Evolutionary conservation across 2,329 filamentous ascomycete genomes (phyloP), one percentile per base, ranked within the genome.

Genomic region (Venturia oleaginea): DNA sequence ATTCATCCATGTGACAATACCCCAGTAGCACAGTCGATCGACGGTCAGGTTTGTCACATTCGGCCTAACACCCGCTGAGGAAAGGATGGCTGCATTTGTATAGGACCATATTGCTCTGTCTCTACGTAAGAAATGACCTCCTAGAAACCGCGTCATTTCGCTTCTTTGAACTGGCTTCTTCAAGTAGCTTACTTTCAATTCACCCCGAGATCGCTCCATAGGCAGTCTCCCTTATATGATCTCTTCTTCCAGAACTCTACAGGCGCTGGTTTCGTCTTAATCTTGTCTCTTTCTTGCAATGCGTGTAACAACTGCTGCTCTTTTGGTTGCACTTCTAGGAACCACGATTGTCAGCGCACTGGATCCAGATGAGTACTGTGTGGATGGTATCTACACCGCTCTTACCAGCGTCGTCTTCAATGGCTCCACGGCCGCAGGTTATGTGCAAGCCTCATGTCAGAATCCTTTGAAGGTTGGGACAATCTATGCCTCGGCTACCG

Each of bases 401-500:
- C 43, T 48, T 7, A 48, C n/a, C 43, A 48, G 43, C 22, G n/a
- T 48, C 43, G 24, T 22, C 22, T 48, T 48, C n/a, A 27, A 48
- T 7, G 43, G 43, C 4, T 48, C 43, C 4, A 24, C 13, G 7
- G 13, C 43, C n/a, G 43, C 19, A 24, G 43, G 15, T 24, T 48
- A 48, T 24, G 19, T 7, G 43, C n/a, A 48, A 27, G n/a, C 43
- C 57, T 22, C 34, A 15, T 64, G 62, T 37, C 62, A 43, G 48
- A 42, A 60, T 37, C 62, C 30, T 17, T 32, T 59, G 4, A 37
- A 46, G 17, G 48, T 59, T 27, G 22, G 15, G 4, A 38, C 62
- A 17, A 42, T 64, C 15, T 64, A 64, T 32, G 62, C 62, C 34
- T 40, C 62, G 17, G 54, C 48, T 4, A 34, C 3, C 3, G 27